These are phyloP conservation scores for Athelia sp. DNA, from an alignment of 1,284 basidiomycete species.

Conservation along the genomic window DNA sequence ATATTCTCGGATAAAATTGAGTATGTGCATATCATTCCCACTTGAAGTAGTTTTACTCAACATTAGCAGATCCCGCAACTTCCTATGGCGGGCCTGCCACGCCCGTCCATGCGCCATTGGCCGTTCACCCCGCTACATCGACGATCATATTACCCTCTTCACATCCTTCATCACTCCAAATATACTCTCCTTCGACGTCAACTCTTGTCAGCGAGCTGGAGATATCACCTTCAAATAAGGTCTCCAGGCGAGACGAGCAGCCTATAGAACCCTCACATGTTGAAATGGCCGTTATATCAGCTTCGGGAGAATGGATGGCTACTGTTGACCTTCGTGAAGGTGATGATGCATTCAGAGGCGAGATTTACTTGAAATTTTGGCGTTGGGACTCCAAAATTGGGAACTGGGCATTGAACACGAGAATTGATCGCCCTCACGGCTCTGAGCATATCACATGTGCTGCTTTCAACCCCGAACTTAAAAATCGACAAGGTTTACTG, in stretches of 20 bases:
- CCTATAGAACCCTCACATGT: conserved; percentile 77
- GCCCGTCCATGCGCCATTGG: conserved; percentile 53
- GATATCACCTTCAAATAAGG: conserved; percentile 89
- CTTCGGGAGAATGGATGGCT: conserved; percentile 86
- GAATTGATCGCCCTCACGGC: conserved; percentile 88
- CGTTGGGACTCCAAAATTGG: conserved; percentile 62
- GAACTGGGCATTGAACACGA: conserved; percentile 79
- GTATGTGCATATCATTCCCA: conserved; percentile 32
- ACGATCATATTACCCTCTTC: conserved; percentile 87
- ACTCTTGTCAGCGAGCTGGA: conserved; percentile 85
- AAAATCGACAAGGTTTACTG: conserved; percentile 26
- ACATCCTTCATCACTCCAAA: conserved; percentile 92
- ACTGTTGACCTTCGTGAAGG: conserved; percentile 80
- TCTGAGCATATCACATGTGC: conserved; percentile 59
- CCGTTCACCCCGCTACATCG: conserved; percentile 67
- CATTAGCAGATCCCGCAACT: conserved; percentile 38
- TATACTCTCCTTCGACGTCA: conserved; percentile 75
- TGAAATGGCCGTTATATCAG: conserved; percentile 64
- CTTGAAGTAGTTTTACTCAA: background rate
- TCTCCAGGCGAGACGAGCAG: conserved; percentile 81
- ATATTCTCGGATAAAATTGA: conserved; percentile 77
- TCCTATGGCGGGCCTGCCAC: conserved; percentile 35
- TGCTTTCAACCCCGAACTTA: conserved; percentile 53
- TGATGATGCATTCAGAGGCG: conserved; percentile 56
- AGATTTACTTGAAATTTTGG: conserved; percentile 91